A percentile compares a stretch with the other conserved stretches of the same genome.
These are phyloP conservation scores for Lipomyces kockii DNA, from an alignment of 805 yeast species.

Conservation along the genomic window DNA sequence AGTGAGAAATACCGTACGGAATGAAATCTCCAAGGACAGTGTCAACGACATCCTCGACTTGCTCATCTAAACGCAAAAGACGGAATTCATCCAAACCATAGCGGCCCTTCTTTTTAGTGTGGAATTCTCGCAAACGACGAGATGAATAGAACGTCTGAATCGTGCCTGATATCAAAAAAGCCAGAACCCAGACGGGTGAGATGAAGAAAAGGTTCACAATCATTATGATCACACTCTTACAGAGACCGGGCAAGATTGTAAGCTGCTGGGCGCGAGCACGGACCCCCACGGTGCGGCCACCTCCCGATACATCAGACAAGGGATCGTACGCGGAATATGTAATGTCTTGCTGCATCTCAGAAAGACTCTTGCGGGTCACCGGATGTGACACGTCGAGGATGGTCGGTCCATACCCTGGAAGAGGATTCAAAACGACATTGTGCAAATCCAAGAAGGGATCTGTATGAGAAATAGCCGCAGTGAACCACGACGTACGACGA, in stretches of 20 bases:
- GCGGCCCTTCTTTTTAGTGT: conserved; percentile 32
- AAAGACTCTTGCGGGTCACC: conserved; percentile 39
- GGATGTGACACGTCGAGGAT: conserved; percentile 59
- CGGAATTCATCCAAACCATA: conserved; percentile 36
- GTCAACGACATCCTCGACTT: conserved; percentile 67
- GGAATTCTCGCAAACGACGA: conserved; percentile 46
- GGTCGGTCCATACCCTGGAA: conserved; percentile 59
- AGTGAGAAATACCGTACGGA: conserved; percentile 37
- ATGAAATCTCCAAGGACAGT: conserved; percentile 44
- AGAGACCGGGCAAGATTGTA: conserved; percentile 17
- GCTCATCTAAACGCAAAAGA: conserved; percentile 54
- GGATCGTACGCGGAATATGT: conserved; percentile 18
- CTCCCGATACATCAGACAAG: conserved; percentile 18
- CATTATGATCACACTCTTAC: conserved; percentile 35
- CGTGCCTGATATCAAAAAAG: conserved; percentile 55
- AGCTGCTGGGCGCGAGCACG: conserved; percentile 17
- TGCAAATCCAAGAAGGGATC: conserved; percentile 60
- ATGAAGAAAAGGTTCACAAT: conserved; percentile 53
- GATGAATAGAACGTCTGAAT: conserved; percentile 51
- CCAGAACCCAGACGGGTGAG: conserved; percentile 68
- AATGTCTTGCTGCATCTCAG: conserved; percentile 1
- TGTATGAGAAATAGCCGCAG: conserved; percentile 66
- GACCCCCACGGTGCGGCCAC: conserved; percentile 14
- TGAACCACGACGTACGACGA: conserved; percentile 81
- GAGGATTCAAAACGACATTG: conserved; percentile 40